These are phyloP conservation scores for Sodiomyces alkalinus DNA, from an alignment of 2,329 filamentous ascomycete genomes.

Conservation along the genomic window DNA sequence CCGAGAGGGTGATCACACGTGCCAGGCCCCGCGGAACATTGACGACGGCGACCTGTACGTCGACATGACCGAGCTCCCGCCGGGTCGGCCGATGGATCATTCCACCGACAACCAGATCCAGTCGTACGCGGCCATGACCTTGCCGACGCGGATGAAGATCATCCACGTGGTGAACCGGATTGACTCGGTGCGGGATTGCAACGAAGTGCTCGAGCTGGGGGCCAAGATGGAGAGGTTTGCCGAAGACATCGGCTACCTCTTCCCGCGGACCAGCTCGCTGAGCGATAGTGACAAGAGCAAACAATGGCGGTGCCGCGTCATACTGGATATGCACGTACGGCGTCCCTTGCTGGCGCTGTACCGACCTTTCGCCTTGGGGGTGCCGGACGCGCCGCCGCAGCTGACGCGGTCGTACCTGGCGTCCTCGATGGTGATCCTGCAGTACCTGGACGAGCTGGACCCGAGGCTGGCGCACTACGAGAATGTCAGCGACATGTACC, in stretches of 20 bases:
- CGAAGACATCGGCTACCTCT: conserved; percentile 38
- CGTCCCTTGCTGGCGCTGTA: conserved; percentile 37
- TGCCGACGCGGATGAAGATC: conserved; percentile 32
- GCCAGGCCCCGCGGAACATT: conserved; percentile 35
- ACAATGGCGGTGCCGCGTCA: conserved; percentile 33
- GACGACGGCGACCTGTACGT: conserved; percentile 33
- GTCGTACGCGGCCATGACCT: conserved; percentile 34
- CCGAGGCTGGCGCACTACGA: conserved; percentile 28
- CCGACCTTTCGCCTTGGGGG: conserved; percentile 37
- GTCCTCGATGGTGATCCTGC: conserved; percentile 39
- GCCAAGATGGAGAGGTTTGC: conserved; percentile 36
- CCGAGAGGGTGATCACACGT: conserved; percentile 37
- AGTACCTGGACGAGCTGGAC: conserved; percentile 38
- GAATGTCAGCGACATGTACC: conserved; percentile 34
- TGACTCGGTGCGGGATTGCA: conserved; percentile 35
- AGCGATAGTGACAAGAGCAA: conserved; percentile 29
- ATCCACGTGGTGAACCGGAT: conserved; percentile 34
- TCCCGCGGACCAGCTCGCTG: conserved; percentile 27
- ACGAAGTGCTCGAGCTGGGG: conserved; percentile 36
- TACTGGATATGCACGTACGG: conserved; percentile 39
- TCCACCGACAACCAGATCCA: conserved; percentile 38
- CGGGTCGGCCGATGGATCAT: conserved; percentile 33
- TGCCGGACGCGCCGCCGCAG: conserved; percentile 31
- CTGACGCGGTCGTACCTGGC: conserved; percentile 36
- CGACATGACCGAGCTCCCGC: conserved; percentile 32